These are phyloP conservation scores for Yamagishiella unicocca DNA, from an alignment of 139 green algal genomes.

Conservation along the genomic window DNA sequence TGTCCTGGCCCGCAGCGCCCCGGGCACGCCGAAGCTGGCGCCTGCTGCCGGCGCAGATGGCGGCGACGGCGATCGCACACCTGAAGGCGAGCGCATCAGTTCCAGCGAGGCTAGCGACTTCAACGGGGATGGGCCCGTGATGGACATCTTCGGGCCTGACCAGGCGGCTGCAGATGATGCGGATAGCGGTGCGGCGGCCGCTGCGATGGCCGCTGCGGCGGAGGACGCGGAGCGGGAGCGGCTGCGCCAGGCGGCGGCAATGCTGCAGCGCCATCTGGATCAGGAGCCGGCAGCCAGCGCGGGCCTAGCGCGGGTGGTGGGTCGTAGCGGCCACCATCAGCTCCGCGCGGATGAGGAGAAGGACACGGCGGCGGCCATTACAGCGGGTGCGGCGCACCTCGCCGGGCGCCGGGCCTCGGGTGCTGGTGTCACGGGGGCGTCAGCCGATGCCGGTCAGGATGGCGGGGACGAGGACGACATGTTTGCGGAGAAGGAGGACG, in stretches of 20 bases:
- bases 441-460: background rate
- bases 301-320: constrained; percentile 10
- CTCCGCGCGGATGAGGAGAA: background rate
- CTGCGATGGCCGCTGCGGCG: background rate
- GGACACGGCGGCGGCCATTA: background rate
- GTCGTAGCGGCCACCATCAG: background rate
- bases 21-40: background rate
- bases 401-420: background rate
- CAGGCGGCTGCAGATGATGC: constrained; percentile 22
- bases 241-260: background rate
- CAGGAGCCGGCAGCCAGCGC: constrained; percentile 4
- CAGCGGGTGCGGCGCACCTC: background rate
- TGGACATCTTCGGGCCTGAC: constrained; percentile 55
- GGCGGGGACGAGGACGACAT: constrained; percentile 75
- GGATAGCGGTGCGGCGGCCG: constrained; percentile 25
- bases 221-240: constrained; percentile 35
- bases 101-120: constrained; percentile 41
- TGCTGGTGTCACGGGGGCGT: no score
- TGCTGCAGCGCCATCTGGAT: constrained; percentile 14
- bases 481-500: constrained; percentile 73
- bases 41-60: background rate
- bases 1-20: background rate
- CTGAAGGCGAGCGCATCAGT: constrained; percentile 52
- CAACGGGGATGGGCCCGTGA: constrained; percentile 52
- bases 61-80: constrained; percentile 51